These are phyloP conservation scores for Podospora australis DNA, from an alignment of 495 filamentous ascomycete genomes.

Conservation along the genomic window DNA sequence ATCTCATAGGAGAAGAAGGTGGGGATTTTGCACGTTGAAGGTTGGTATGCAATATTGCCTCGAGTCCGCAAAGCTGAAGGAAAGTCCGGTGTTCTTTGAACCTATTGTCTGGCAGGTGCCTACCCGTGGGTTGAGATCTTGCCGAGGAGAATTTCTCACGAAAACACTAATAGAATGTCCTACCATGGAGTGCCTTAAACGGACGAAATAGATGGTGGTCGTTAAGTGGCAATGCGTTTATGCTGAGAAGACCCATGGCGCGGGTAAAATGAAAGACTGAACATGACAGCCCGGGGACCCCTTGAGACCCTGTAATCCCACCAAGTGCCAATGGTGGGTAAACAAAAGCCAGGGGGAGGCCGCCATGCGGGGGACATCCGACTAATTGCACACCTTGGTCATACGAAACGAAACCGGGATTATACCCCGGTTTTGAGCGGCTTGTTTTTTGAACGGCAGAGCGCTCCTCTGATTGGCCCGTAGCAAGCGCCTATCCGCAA, in stretches of 20 bases:
- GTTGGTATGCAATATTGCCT: no score
- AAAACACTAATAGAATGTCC: no score
- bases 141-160: no score
- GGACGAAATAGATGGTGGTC: no score
- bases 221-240: no score
- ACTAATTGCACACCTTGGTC: not conserved
- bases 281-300: not conserved
- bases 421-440: not conserved
- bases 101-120: no score
- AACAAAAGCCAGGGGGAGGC: not conserved
- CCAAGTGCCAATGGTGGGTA: not conserved
- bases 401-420: not conserved
- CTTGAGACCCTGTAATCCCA: not conserved
- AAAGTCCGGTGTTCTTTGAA: no score
- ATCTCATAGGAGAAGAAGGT: no score
- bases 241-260: not conserved
- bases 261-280: not conserved
- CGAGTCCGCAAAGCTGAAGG: no score
- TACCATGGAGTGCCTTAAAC: no score
- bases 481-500: not conserved
- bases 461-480: not conserved
- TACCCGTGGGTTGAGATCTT: no score
- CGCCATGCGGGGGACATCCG: not conserved
- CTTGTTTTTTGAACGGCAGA: not conserved
- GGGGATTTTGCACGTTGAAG: no score